Percentiles rank a stretch among this genome's conserved stretches.
phyloP scores from a whole-genome alignment of 106 monocot species.

The Dendrobium nobile region DNA sequence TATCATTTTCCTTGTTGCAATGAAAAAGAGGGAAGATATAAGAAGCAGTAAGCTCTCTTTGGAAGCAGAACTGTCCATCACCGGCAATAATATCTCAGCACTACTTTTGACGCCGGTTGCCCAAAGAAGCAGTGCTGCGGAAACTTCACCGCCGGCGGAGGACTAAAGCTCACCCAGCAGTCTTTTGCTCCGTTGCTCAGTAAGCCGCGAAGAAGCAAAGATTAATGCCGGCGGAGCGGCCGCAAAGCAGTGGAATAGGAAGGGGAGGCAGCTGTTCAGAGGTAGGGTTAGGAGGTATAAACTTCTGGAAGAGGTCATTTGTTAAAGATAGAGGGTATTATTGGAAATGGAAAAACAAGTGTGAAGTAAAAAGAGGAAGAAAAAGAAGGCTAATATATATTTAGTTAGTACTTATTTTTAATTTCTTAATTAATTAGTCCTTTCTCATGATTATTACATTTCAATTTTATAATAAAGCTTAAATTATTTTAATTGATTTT shows the following conservation, averaged over 20 bases:
- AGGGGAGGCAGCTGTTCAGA: conserved; percentile 32
- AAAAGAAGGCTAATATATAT: too few species aligned
- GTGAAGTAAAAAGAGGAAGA: too few species aligned
- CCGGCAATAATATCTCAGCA: background rate
- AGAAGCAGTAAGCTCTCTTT: background rate
- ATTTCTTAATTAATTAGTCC: too few species aligned
- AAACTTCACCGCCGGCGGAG: too few species aligned
- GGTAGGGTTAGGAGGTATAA: conserved; percentile 63
- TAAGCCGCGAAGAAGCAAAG: conserved; percentile 17
- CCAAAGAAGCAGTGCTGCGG: background rate
- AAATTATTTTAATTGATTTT: too few species aligned
- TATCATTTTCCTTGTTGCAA: too few species aligned
- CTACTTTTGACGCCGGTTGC: background rate
- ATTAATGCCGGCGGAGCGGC: background rate
- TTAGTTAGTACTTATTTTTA: too few species aligned
- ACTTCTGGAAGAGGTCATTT: conserved; percentile 58
- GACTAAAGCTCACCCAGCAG: background rate
- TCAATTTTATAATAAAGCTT: too few species aligned
- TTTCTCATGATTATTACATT: too few species aligned
- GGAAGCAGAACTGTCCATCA: background rate
- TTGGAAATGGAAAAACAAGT: too few species aligned
- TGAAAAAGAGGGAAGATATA: background rate
- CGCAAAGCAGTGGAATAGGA: background rate
- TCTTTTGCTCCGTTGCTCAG: background rate
- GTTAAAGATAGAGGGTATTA: background rate